These are phyloP conservation scores for Debaryomyces prosopidis DNA, from an alignment of 805 yeast species.

Conservation along the genomic window DNA sequence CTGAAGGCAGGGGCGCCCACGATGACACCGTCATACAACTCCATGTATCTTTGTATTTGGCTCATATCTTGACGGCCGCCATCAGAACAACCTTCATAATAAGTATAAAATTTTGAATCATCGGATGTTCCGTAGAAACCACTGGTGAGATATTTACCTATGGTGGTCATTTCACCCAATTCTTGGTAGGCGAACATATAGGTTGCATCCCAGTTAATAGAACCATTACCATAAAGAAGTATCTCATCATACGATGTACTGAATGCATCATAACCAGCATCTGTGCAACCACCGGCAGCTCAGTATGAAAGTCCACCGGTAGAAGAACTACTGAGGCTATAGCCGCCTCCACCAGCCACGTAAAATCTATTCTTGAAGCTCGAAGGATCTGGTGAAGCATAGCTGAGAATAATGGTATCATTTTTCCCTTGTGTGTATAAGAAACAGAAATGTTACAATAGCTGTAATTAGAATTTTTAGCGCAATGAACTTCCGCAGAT, in stretches of 20 bases:
- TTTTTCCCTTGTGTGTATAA: constrained; percentile 3
- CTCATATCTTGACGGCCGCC: constrained; percentile 2
- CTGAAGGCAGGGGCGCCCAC: constrained; percentile 6
- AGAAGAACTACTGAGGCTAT: constrained; percentile 1
- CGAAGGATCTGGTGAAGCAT: constrained; percentile 4
- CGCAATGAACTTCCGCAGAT: not conserved
- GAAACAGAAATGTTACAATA: constrained; percentile 4
- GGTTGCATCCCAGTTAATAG: constrained; percentile 7
- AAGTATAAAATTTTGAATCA: constrained; percentile 3
- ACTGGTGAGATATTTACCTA: constrained; percentile 4
- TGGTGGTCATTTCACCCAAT: constrained; percentile 6
- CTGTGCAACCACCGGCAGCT: constrained; percentile 4
- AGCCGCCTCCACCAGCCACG: constrained; percentile 7
- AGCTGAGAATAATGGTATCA: constrained; percentile 1
- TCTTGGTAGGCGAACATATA: constrained; percentile 8
- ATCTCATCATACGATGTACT: not conserved
- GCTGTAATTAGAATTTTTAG: not conserved
- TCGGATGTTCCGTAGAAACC: constrained; percentile 3
- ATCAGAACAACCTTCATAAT: constrained; percentile 7
- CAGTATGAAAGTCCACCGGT: constrained; percentile 5
- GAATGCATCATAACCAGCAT: constrained; percentile 7
- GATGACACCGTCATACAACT: constrained; percentile 3
- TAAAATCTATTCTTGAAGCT: constrained; percentile 6
- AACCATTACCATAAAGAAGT: constrained; percentile 6
- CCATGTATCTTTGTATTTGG: constrained; percentile 6